Conservation (phyloP, 441 rosid genomes). For the Oxalis stricta region DNA sequence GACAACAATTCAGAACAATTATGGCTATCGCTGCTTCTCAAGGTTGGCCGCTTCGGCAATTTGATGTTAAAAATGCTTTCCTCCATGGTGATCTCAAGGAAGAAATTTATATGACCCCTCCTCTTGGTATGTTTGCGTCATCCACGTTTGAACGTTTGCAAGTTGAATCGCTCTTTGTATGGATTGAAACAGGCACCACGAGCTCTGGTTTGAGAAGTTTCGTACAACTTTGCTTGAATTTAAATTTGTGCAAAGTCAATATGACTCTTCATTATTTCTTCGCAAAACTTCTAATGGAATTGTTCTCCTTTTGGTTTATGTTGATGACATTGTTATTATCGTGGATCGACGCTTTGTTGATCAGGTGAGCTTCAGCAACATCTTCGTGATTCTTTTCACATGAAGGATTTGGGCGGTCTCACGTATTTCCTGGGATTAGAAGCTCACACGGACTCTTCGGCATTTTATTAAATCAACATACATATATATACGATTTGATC, state of each 20-base stretch:
- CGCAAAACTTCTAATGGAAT: background rate
- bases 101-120: background rate
- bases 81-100: background rate
- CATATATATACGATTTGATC: background rate
- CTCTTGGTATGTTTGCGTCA: background rate
- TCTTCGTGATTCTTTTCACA: background rate
- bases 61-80: background rate
- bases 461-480: background rate
- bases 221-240: background rate
- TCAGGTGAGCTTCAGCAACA: background rate
- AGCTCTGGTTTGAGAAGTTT: constrained; percentile 1
- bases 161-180: background rate
- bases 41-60: background rate
- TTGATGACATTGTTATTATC: background rate
- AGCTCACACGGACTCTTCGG: too few species aligned
- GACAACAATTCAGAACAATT: background rate
- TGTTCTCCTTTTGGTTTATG: background rate
- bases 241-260: background rate
- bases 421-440: too few species aligned
- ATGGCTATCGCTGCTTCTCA: background rate
- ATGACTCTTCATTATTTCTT: background rate
- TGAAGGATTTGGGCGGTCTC: too few species aligned
- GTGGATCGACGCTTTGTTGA: background rate
- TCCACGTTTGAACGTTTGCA: background rate
- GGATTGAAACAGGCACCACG: background rate